These are phyloP conservation scores for Globisporangium viniferum DNA, from an alignment of 352 stramenopile genomes.

Conservation along the genomic window DNA sequence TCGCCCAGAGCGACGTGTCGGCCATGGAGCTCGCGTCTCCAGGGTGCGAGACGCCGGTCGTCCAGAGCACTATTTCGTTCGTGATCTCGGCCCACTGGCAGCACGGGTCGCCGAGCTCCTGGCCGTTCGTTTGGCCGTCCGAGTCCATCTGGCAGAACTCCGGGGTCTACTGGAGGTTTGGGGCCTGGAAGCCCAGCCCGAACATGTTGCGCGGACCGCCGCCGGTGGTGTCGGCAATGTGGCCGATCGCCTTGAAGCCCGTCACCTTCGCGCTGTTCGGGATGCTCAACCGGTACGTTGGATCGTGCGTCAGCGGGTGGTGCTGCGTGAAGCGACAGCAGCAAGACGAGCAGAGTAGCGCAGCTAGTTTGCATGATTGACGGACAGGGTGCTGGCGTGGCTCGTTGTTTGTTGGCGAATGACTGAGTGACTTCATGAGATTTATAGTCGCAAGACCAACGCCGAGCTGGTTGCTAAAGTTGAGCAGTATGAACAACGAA, in stretches of 20 bases:
- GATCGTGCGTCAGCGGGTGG: neutral
- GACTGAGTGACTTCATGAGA: neutral
- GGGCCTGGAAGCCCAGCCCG: conserved; percentile 22
- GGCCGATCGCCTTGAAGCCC: neutral
- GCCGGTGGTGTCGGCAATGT: neutral
- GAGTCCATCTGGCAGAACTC: conserved; percentile 32
- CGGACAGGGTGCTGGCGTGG: neutral
- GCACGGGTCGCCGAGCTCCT: conserved; percentile 60
- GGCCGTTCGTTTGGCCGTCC: conserved; percentile 53
- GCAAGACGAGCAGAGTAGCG: neutral
- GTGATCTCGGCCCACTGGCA: conserved; percentile 23
- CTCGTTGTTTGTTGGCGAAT: neutral
- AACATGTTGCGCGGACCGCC: conserved; percentile 30
- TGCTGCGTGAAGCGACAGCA: neutral
- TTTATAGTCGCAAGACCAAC: neutral
- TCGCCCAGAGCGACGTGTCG: too few relatives aligned
- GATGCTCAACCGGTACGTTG: neutral
- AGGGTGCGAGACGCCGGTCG: too few relatives aligned
- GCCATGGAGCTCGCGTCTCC: too few relatives aligned
- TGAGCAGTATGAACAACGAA: neutral
- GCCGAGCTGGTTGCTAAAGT: neutral
- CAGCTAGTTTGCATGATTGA: neutral
- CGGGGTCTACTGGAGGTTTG: conserved; percentile 30
- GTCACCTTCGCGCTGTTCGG: neutral
- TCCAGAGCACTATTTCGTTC: too few relatives aligned